Base-by-base conservation (phyloP, 169 alveolate species). In the Babesia bigemina region DNA sequence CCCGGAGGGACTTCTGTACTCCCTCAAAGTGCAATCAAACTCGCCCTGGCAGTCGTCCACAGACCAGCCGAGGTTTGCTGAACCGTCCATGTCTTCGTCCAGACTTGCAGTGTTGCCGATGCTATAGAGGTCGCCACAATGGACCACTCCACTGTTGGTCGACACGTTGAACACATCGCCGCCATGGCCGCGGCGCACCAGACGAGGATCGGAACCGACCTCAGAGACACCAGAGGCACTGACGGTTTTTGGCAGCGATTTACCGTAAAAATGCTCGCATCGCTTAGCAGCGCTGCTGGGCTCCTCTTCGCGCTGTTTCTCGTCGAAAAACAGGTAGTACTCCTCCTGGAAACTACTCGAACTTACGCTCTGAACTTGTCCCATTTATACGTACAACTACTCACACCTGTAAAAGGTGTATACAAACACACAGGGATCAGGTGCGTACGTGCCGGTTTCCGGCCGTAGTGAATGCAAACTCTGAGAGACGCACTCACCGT, bases 1-100 rank as follows among this genome's bases (percentile, higher is more conserved):
- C 36, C 94, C 94, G 48, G 88, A 91, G 10, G 85, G 84, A 88
- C 94, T 85, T 44, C 24, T 36, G 62, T 86, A 86, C 22, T 45
- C 75, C 1, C 92, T 90, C 49, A 70, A 72, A 14, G 91, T 92
- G 50, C 85, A 75, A 92, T 86, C 86, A 10, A 52, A 28, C 71
- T 83, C 84, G 59, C 83, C 67, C 24, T 49, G 59, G 82, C 91
- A 84, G 9, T 84, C 91, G 6, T 92, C 95, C 49, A 16, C 45
- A 3, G 36, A 17, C 39, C 2, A 33, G 29, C 2, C 11, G 33
- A 39, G 50, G 50, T 7, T 10, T 10, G 17, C 14, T 2, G 14
- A 16, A n/a, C 16, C 17, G 50, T 58, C 33, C 52, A 13, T 13
- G 42, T 21, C 56, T 17, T 29, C 76, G 26, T 36, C 19, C 10